Conservation (phyloP, 2,329 filamentous ascomycete genomes). For the Pseudofabraea citricarpa region DNA sequence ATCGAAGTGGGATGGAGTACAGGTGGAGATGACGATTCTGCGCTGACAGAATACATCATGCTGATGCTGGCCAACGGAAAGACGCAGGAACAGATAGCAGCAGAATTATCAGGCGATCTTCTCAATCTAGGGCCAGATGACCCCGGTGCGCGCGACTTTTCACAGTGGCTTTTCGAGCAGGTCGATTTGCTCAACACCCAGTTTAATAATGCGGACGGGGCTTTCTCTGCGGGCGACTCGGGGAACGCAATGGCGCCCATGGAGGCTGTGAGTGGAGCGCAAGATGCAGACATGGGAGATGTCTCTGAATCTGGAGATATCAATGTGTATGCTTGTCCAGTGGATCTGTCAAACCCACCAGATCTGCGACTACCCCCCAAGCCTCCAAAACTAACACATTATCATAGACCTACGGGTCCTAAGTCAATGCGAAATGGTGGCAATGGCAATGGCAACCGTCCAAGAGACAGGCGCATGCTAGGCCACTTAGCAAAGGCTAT, state of each 20-base stretch:
- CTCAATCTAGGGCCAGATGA: slow-evolving; percentile 80
- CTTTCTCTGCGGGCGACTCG: slow-evolving; percentile 11
- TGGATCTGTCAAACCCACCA: slow-evolving; percentile 7
- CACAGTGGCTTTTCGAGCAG: slow-evolving; percentile 90
- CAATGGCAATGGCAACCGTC: slow-evolving; percentile 35
- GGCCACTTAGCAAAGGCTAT: slow-evolving; percentile 80
- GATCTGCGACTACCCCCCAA: slow-evolving; percentile 8
- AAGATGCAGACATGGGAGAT: slow-evolving; percentile 66
- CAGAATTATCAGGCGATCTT: slow-evolving; percentile 83
- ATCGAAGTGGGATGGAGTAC: slow-evolving; percentile 90
- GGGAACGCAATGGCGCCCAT: slow-evolving; percentile 50
- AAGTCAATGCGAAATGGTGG: slow-evolving; percentile 83
- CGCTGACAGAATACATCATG: slow-evolving; percentile 92
- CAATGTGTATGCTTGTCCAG: slow-evolving; percentile 48
- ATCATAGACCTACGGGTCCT: slow-evolving; percentile 78
- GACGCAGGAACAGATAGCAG: slow-evolving; percentile 81
- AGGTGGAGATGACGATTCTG: slow-evolving; percentile 68
- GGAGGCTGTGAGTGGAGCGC: slow-evolving; percentile 40
- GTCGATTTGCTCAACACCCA: slow-evolving; percentile 64
- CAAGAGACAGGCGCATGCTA: slow-evolving; percentile 76
- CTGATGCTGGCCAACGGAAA: slow-evolving; percentile 97
- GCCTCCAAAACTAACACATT: slow-evolving; percentile 34
- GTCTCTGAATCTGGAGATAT: slow-evolving; percentile 20
- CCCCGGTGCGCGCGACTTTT: slow-evolving; percentile 75
- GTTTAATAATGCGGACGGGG: slow-evolving; percentile 44